These are phyloP conservation scores for Musa acuminata DNA, from an alignment of 176 grass and related monocot genomes.

Conservation along the genomic window DNA sequence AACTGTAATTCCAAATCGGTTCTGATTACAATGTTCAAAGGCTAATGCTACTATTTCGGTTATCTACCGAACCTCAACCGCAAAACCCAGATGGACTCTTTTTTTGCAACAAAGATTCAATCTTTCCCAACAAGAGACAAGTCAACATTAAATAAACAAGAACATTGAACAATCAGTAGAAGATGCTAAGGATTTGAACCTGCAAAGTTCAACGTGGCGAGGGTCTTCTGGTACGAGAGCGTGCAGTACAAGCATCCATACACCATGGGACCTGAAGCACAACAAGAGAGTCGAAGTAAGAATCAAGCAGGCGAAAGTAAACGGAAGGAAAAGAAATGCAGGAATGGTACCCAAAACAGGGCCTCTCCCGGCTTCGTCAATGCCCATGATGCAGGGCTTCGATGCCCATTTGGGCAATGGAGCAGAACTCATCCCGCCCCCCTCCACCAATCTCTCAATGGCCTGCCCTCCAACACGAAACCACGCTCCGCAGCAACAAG, in stretches of 20 bases:
- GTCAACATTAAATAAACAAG: neutral
- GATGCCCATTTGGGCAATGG: conserved; percentile 25
- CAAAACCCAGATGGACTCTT: neutral
- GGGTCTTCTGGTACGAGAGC: conserved; percentile 57
- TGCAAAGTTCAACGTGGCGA: conserved; percentile 73
- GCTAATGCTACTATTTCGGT: neutral
- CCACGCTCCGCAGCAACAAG: no score
- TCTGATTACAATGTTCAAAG: neutral
- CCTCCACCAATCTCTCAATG: neutral
- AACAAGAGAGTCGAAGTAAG: neutral
- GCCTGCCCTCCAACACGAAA: conserved; percentile 2
- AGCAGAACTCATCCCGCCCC: conserved; percentile 1
- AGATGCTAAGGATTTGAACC: conserved; percentile 12
- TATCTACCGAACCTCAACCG: neutral
- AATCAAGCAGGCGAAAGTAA: neutral
- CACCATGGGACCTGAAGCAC: conserved; percentile 71
- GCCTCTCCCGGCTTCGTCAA: conserved; percentile 44
- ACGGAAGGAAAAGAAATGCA: neutral
- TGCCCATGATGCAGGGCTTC: conserved; percentile 46
- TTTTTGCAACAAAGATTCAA: no score
- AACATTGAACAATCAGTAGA: neutral
- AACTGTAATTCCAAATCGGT: neutral
- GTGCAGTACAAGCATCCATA: conserved; percentile 90
- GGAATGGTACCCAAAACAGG: conserved; percentile 28
- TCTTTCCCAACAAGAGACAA: neutral